Base-by-base conservation (phyloP, 768 basidiomycete species). In the Roridomyces roridus region DNA sequence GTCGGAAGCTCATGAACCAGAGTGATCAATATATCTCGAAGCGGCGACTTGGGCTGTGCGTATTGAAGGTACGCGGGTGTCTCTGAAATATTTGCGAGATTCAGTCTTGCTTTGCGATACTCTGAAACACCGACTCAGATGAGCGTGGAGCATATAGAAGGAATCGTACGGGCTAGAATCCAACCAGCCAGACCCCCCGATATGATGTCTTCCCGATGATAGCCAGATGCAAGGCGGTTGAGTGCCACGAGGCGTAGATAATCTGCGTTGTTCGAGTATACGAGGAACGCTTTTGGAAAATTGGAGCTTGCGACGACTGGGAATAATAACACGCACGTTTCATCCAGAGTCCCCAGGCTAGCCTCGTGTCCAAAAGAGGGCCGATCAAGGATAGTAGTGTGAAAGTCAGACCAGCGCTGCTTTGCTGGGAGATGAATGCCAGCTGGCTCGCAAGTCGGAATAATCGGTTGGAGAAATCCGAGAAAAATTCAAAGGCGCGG, bases 161-260 rank as follows among this genome's bases (percentile, higher is more conserved):
- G 6, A n/a, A 34, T 10, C 45, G 28, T 49, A 57, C 55, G 47
- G 3, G 18, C 4, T 21, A 21, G 10, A 34, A 57, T 46, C 55
- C 55, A 57, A 5, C 18, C 23, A 1, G 24, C 31, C 6, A 57
- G 0, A 17, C 46, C 10, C 6, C 25, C 25, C 2, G 47, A 26
- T 14, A 45, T 23, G 15, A 57, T 21, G 15, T 50, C 55, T n/a
- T 44, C 35, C 18, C 55, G 55, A n/a, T 44, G 40, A 28, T 29
- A 14, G 1, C 34, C 41, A 21, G 31, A n/a, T 12, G n/a, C 26
- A 11, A 57, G 21, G 18, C 21, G 17, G 8, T 5, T 45, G 11
- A 57, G 43, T 11, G 55, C 41, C 14, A 41, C 26, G 23, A 50
- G 34, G 17, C 55, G 47, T 1, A 57, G 42, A n/a, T 57, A 57